These are phyloP conservation scores for Leccinum subtestaceum DNA, from an alignment of 768 basidiomycete species.

Conservation along the genomic window DNA sequence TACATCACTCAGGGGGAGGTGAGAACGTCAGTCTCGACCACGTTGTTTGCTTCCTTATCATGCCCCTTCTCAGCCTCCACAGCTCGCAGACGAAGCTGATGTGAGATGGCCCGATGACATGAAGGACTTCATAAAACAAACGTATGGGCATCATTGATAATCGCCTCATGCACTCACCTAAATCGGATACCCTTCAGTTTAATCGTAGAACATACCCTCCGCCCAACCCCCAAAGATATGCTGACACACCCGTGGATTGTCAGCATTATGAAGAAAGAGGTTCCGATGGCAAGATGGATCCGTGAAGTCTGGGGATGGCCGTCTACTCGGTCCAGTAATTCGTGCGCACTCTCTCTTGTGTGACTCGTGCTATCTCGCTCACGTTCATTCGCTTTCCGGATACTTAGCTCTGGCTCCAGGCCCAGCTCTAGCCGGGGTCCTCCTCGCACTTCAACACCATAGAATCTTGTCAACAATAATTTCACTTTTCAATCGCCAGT, in stretches of 20 bases:
- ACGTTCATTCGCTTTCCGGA: background rate
- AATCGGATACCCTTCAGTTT: constrained; percentile 44
- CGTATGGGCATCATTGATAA: constrained; percentile 49
- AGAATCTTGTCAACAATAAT: constrained; percentile 14
- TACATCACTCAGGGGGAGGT: constrained; percentile 83
- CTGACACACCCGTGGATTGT: constrained; percentile 82
- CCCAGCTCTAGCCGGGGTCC: constrained; percentile 31
- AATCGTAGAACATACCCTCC: constrained; percentile 60
- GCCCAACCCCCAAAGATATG: constrained; percentile 83
- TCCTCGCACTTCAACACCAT: constrained; percentile 22
- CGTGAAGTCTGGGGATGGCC: constrained; percentile 82
- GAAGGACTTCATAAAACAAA: constrained; percentile 87
- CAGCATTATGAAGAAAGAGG: constrained; percentile 72
- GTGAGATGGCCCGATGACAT: constrained; percentile 73
- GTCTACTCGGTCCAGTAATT: constrained; percentile 32
- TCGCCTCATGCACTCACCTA: background rate
- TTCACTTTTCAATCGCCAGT: background rate
- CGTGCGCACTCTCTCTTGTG: constrained; percentile 14
- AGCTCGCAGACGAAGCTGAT: constrained; percentile 70
- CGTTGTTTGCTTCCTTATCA: constrained; percentile 17
- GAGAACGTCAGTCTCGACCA: constrained; percentile 19
- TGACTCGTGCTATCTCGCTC: background rate
- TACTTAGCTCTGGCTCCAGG: constrained; percentile 24
- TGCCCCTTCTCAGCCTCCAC: constrained; percentile 58
- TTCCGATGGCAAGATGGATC: constrained; percentile 89